Base-by-base conservation (phyloP, 139 green algal genomes). In the Chlamydomonas incerta region DNA sequence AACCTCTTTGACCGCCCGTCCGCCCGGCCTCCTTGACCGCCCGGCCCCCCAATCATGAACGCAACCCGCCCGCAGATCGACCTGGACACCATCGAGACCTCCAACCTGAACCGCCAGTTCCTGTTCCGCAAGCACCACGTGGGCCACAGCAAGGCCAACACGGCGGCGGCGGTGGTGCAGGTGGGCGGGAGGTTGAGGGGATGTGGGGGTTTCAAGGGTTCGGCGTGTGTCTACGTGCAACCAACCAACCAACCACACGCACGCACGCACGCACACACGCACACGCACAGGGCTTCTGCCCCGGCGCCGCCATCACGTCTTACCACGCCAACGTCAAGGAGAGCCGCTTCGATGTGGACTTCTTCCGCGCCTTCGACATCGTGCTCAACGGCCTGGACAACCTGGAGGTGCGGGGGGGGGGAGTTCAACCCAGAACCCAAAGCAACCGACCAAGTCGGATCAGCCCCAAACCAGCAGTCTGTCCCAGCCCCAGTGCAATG, bases 381-480 rank as follows among this genome's bases (percentile, higher is more conserved):
- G 94, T 99, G n/a, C 86, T 99, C 26, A 99, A 99, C 81, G 98
- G 97, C 0, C 93, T 99, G 70, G 98, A 99, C 91, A 99, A 99
- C 90, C 65, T 99, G 67, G 96, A 98, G 37, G 97, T 97, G 14
- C 83, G 97, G 29, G 80, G 31, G n/a, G 6, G 41, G 41, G 41
- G 5, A 50, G 41, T 50, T 50, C 41, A 50, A 13, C 8, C 41
- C 41, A 50, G 41, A 50, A 50, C 5, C 41, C 41, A 50, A 50
- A 50, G 41, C 41, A 50, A 50, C 5, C 41, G 41, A 50, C 41
- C 41, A n/a, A n/a, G n/a, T n/a, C n/a, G n/a, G n/a, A n/a, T n/a
- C n/a, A n/a, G n/a, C n/a, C n/a, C n/a, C n/a, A n/a, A n/a, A n/a
- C n/a, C n/a, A n/a, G n/a, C n/a, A n/a, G n/a, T n/a, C n/a, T n/a